These are phyloP conservation scores for Diaporthe citri DNA, from an alignment of 2,329 filamentous ascomycete genomes.

Conservation along the genomic window DNA sequence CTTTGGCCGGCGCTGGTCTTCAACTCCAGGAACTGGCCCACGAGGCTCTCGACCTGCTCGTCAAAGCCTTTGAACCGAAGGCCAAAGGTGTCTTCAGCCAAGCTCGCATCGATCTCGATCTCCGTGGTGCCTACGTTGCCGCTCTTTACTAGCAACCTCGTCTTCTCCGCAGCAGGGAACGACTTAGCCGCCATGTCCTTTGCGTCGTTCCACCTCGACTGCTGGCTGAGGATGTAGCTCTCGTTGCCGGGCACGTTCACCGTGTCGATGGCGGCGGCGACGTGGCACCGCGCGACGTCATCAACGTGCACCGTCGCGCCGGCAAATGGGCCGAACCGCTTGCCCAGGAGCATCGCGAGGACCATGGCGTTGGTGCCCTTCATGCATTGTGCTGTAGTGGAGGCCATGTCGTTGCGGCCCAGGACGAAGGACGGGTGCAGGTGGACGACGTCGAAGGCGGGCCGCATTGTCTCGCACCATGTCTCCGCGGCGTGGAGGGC, in stretches of 20 bases:
- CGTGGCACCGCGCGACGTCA: slow-evolving; percentile 54
- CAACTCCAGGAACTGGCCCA: slow-evolving; percentile 47
- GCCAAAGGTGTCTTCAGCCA: slow-evolving; percentile 46
- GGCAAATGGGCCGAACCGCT: slow-evolving; percentile 43
- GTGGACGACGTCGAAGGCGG: slow-evolving; percentile 52
- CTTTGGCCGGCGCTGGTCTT: slow-evolving; percentile 5
- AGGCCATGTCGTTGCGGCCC: slow-evolving; percentile 52
- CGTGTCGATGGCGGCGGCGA: slow-evolving; percentile 50
- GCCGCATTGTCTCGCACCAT: slow-evolving; percentile 49
- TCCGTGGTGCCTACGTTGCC: slow-evolving; percentile 44
- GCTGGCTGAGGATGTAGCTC: slow-evolving; percentile 49
- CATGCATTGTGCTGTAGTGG: slow-evolving; percentile 46
- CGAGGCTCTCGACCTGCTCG: slow-evolving; percentile 47
- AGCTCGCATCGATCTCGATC: slow-evolving; percentile 47
- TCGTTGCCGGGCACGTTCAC: slow-evolving; percentile 47
- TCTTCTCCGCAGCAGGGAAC: slow-evolving; percentile 47
- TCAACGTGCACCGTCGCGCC: slow-evolving; percentile 53
- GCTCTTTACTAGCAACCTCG: slow-evolving; percentile 43
- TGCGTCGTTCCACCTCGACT: slow-evolving; percentile 54
- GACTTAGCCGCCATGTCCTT: slow-evolving; percentile 51
- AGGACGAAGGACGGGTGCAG: slow-evolving; percentile 53
- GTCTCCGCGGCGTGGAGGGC: slow-evolving; percentile 50
- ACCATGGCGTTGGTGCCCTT: slow-evolving; percentile 52
- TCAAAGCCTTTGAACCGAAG: slow-evolving; percentile 45
- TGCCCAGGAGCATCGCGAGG: slow-evolving; percentile 51